A percentile compares a stretch with the other conserved stretches of the same genome.
These are phyloP conservation scores for Pueraria montana DNA, from an alignment of 306 rosid genomes.

Conservation along the genomic window DNA sequence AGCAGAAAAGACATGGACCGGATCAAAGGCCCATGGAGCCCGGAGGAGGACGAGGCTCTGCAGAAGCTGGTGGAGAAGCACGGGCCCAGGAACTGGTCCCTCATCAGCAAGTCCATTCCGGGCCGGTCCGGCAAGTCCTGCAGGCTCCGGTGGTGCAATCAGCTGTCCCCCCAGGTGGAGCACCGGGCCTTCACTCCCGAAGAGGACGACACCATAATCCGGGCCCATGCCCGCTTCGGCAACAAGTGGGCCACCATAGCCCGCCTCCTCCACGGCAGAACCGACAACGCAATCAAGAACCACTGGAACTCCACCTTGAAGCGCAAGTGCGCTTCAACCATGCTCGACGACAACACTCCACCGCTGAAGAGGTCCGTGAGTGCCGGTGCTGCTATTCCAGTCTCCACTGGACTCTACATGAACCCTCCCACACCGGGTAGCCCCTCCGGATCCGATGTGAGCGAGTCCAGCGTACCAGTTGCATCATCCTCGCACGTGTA, in stretches of 20 bases:
- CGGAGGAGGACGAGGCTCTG: constrained; percentile 89
- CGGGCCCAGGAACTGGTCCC: constrained; percentile 92
- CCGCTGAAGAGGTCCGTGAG: constrained; percentile 81
- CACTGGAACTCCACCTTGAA: constrained; percentile 99
- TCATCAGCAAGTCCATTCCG: constrained; percentile 86
- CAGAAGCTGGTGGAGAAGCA: constrained; percentile 84
- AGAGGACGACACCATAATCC: constrained; percentile 88
- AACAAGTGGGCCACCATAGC: constrained; percentile 99
- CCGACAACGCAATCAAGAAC: constrained; percentile 97
- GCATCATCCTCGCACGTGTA: constrained; percentile 61
- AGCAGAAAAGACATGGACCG: constrained; percentile 80
- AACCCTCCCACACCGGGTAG: constrained; percentile 68
- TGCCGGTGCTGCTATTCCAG: constrained; percentile 79
- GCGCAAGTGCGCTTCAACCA: constrained; percentile 72
- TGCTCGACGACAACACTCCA: constrained; percentile 49
- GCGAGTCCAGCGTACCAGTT: constrained; percentile 81
- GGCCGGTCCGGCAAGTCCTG: constrained; percentile 97
- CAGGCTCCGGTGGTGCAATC: constrained; percentile 96
- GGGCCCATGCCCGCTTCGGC: constrained; percentile 94
- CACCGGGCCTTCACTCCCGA: constrained; percentile 87
- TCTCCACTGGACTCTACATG: constrained; percentile 68
- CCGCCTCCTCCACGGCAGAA: constrained; percentile 83
- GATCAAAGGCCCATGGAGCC: constrained; percentile 98
- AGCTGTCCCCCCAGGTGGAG: constrained; percentile 96
- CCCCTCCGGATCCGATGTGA: constrained; percentile 91